Base-by-base conservation (phyloP, 805 yeast genomes). In the Yamadazyma takamatsuzukensis region DNA sequence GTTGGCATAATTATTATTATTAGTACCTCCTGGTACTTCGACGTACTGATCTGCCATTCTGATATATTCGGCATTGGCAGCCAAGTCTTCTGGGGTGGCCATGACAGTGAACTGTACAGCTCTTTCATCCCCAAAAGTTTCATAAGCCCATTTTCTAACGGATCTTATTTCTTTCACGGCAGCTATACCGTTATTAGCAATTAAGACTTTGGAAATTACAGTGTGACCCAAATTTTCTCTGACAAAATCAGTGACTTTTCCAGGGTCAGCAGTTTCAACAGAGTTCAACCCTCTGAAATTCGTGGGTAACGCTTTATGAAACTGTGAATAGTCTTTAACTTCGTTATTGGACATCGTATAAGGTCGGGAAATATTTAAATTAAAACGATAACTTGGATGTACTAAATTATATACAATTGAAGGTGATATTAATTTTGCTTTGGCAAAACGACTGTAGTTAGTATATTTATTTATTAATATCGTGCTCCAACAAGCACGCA, bases 51-150 rank as follows among this genome's bases (percentile, higher is more conserved):
- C 99, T 27, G 98, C 98, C 97, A 93, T 90, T 61, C 97, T 78
- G 55, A 93, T 87, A 61, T 93, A 93, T 60, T 93, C 99, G 15
- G 98, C 94, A 51, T 94, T 94, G 41, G 97, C 96, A 48, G 76
- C 88, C 48, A 93, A 68, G 69, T 93, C 99, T 61, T 93, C 99
- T n/a, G 98, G 98, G 14, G 99, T 93, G 38, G 98, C 97, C 99
- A 93, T 93, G 25, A 85, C 97, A 21, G 90, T 93, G 56, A 93
- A 94, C 49, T 85, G 86, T 45, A 93, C 84, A 36, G 95, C 87
- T 54, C 84, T 76, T 61, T 93, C 97, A 54, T 94, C 81, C 43
- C 96, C 96, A 66, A 93, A 93, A n/a, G 97, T 88, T 61, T 93
- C 97, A 63, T 93, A 93, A 16, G 98, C 89, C 99, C 99, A 93